Evolutionary conservation across 345 rosid genomes (phyloP).

Genomic region (Zanthoxylum bungeanum): DNA sequence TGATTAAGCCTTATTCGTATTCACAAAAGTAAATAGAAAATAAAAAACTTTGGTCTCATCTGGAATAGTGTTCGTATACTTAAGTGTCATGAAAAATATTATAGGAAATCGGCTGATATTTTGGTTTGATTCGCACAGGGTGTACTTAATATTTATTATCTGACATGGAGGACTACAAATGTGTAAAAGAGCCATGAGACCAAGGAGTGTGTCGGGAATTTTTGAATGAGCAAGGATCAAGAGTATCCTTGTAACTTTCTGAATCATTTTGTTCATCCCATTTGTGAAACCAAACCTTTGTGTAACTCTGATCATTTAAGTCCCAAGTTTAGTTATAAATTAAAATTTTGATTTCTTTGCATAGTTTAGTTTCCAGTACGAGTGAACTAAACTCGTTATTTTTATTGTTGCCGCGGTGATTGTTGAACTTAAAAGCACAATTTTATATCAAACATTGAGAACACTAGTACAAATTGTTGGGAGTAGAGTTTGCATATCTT

Average conservation of each 20-base stretch:
- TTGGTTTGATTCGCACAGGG: neutral
- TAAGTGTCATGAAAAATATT: neutral
- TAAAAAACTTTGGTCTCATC: neutral
- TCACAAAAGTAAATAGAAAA: too few relatives aligned
- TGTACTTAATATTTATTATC: neutral
- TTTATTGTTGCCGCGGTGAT: too few relatives aligned
- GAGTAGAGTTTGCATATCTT: too few relatives aligned
- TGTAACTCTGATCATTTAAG: neutral
- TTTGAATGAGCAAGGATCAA: neutral
- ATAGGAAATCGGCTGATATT: neutral
- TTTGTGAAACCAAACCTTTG: neutral
- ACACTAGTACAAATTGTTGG: too few relatives aligned
- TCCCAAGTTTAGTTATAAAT: neutral
- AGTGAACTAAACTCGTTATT: too few relatives aligned
- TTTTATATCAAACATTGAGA: too few relatives aligned
- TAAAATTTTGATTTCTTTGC: constrained; percentile 1
- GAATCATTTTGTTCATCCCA: neutral
- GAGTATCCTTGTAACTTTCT: neutral
- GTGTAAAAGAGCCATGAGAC: neutral
- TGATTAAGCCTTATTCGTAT: neutral
- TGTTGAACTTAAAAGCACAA: too few relatives aligned
- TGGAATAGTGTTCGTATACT: neutral
- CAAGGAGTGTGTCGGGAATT: neutral
- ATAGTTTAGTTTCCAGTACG: neutral
- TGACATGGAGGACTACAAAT: neutral